These are phyloP conservation scores for Apostasia ramifera DNA, from an alignment of 106 monocot genomes.

Conservation along the genomic window DNA sequence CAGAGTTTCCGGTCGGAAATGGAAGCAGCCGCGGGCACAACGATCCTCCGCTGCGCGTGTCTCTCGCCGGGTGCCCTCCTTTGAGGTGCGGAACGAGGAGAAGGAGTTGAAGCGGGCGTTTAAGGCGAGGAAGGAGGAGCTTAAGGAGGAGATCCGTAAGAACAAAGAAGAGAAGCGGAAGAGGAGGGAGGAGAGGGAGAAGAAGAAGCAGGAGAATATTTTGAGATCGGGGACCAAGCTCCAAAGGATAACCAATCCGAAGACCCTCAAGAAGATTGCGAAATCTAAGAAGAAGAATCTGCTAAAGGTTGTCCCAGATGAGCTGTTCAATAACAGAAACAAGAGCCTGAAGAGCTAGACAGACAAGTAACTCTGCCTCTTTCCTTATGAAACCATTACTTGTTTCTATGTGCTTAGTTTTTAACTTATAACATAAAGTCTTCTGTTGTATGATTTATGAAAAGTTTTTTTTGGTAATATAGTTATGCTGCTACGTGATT, in stretches of 20 bases:
- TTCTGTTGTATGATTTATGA: no score
- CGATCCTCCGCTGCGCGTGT: constrained; percentile 63
- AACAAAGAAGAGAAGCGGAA: constrained; percentile 76
- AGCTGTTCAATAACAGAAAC: constrained; percentile 27
- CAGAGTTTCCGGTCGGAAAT: constrained; percentile 73
- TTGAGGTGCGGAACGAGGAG: constrained; percentile 56
- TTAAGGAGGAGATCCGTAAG: constrained; percentile 86
- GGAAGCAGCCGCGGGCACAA: constrained; percentile 77
- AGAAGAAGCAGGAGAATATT: constrained; percentile 88
- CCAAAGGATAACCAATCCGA: constrained; percentile 82
- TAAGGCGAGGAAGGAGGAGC: constrained; percentile 62
- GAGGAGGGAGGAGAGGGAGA: constrained; percentile 89
- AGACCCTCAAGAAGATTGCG: constrained; percentile 92
- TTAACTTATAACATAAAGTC: no score
- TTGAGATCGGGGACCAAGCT: constrained; percentile 66
- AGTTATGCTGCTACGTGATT: no score
- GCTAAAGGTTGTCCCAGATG: constrained; percentile 76
- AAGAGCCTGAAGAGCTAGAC: neutral
- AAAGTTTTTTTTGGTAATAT: no score
- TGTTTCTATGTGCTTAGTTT: no score
- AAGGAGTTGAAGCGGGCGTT: constrained; percentile 77
- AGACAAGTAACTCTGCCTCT: neutral
- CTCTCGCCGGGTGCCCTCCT: constrained; percentile 23
- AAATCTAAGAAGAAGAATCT: constrained; percentile 86
- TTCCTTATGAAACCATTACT: neutral